Conservation (phyloP, 352 stramenopile species). For the Hyaloperonospora brassicae region DNA sequence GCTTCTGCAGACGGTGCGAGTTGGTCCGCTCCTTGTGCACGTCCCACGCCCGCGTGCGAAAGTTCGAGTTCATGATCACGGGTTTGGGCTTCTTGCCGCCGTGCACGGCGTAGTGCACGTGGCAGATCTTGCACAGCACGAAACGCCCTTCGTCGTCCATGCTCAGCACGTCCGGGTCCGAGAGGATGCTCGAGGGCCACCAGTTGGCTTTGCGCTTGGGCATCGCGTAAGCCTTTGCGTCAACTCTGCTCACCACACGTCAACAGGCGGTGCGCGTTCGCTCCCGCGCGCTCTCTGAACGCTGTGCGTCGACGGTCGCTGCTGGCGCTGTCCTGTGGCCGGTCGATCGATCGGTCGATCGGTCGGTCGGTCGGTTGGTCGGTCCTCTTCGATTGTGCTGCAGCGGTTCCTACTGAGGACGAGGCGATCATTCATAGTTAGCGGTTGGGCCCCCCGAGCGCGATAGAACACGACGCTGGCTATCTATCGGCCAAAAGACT, state of each 20-base stretch:
- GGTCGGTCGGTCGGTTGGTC: constrained; percentile 5
- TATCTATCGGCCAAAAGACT: not conserved
- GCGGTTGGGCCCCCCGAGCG: constrained; percentile 9
- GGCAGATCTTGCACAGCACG: constrained; percentile 76
- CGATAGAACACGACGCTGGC: not conserved
- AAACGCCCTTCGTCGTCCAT: constrained; percentile 71
- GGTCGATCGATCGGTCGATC: not conserved
- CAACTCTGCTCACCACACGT: too few relatives aligned
- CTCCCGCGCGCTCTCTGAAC: too few relatives aligned
- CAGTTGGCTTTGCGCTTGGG: constrained; percentile 72
- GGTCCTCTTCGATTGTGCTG: constrained; percentile 10
- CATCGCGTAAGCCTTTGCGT: constrained; percentile 18
- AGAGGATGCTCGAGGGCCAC: constrained; percentile 62
- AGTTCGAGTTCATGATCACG: constrained; percentile 79
- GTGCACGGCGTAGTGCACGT: constrained; percentile 74
- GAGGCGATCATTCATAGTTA: constrained; percentile 7
- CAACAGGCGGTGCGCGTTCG: too few relatives aligned
- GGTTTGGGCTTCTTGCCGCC: constrained; percentile 75
- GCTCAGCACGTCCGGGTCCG: constrained; percentile 64
- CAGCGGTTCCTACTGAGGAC: constrained; percentile 8
- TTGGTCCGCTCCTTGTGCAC: constrained; percentile 79
- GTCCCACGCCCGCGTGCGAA: constrained; percentile 69
- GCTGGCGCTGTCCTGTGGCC: not conserved
- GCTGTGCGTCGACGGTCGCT: too few relatives aligned
- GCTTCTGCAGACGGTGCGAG: constrained; percentile 64